Conservation (phyloP, 441 rosid genomes). For the Syzygium malaccense region DNA sequence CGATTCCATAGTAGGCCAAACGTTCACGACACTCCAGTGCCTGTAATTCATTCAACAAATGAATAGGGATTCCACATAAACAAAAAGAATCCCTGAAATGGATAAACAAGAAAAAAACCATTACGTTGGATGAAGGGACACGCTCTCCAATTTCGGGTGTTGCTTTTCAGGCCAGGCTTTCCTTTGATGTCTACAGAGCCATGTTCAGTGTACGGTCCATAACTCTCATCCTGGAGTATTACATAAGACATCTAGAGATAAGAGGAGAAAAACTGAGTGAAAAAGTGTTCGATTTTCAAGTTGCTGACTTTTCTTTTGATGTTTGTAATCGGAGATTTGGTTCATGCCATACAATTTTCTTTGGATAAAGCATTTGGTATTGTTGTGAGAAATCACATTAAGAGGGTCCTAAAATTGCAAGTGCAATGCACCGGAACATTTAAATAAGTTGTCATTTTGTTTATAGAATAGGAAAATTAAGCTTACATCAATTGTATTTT, state of each 20-base stretch:
- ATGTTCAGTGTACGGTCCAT: neutral
- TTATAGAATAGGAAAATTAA: neutral
- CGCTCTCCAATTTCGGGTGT: neutral
- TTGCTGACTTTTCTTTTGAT: neutral
- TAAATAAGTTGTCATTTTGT: neutral
- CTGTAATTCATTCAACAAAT: neutral
- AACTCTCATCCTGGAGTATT: neutral
- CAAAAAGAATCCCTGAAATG: neutral
- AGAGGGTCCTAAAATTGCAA: neutral
- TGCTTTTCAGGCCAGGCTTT: neutral
- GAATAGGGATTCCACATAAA: neutral
- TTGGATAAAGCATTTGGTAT: neutral
- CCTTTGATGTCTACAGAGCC: constrained; percentile 3
- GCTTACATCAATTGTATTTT: neutral
- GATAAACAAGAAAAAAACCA: neutral
- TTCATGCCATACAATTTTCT: neutral
- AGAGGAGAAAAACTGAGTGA: neutral
- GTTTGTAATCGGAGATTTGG: neutral
- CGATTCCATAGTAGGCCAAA: constrained; percentile 4
- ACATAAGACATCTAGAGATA: neutral
- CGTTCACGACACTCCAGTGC: neutral
- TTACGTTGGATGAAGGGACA: neutral
- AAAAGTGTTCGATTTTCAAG: neutral
- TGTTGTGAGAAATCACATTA: neutral
- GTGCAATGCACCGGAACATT: neutral